Evolutionary conservation across 2,329 filamentous ascomycete species (phyloP).

Genomic region (Pseudocercospora macadamiae): DNA sequence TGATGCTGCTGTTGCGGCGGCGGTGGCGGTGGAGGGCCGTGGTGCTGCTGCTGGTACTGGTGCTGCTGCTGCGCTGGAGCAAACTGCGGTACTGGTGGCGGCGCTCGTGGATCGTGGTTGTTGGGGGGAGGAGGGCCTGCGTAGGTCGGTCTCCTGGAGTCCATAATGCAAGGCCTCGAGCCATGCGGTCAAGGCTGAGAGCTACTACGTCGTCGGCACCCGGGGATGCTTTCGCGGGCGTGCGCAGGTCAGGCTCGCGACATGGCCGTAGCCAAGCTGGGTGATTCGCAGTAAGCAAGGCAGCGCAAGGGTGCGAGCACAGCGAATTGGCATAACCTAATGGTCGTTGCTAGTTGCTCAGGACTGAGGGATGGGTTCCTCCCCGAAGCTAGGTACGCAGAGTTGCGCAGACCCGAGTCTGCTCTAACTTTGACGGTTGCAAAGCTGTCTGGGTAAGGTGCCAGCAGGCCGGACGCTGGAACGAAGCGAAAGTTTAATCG

Average conservation of each 20-base stretch:
- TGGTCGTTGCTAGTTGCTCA: constrained; percentile 4
- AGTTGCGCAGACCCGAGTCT: background rate
- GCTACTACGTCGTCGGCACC: constrained; percentile 24
- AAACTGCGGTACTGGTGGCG: constrained; percentile 19
- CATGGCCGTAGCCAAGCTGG: constrained; percentile 16
- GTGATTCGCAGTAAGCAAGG: constrained; percentile 16
- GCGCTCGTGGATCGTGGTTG: constrained; percentile 16
- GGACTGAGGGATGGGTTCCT: background rate
- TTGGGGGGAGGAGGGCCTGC: constrained; percentile 17
- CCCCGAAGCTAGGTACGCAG: constrained; percentile 4
- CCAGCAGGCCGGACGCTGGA: constrained; percentile 7
- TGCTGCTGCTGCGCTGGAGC: constrained; percentile 11
- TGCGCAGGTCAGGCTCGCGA: constrained; percentile 21
- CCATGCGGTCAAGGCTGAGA: constrained; percentile 30
- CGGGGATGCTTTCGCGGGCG: constrained; percentile 27
- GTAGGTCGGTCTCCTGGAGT: constrained; percentile 25
- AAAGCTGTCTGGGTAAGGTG: constrained; percentile 1
- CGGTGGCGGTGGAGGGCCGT: constrained; percentile 3
- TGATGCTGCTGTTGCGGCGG: constrained; percentile 19
- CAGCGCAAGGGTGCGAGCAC: constrained; percentile 13
- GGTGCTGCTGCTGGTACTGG: constrained; percentile 13
- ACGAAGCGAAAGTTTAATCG: constrained; percentile 11
- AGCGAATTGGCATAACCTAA: constrained; percentile 19
- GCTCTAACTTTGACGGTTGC: constrained; percentile 9
- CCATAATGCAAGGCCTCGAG: constrained; percentile 27